phyloP scores from a whole-genome alignment of 805 yeast genomes.

The Candida nitratophila region DNA sequence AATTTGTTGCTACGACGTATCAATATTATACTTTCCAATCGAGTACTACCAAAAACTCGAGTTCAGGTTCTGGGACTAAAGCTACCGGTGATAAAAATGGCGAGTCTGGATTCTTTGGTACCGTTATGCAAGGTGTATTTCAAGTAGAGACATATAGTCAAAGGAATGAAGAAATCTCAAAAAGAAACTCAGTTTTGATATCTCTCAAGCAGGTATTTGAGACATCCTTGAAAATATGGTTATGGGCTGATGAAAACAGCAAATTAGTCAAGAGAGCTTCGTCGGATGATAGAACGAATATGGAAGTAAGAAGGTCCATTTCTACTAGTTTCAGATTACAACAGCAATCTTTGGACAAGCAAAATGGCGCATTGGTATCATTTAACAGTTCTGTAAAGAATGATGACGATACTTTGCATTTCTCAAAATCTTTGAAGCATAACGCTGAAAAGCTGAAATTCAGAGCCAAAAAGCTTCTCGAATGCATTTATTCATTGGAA shows the following conservation, averaged over 20 bases:
- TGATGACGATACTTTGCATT: conserved; percentile 1
- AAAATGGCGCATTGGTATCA: conserved; percentile 2
- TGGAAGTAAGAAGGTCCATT: not conserved
- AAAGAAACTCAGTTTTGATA: conserved; percentile 48
- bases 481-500: conserved; percentile 57
- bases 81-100: conserved; percentile 4
- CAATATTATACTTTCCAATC: conserved; percentile 31
- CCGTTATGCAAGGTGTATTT: conserved; percentile 73
- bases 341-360: conserved; percentile 7
- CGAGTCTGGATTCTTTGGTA: conserved; percentile 53
- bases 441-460: conserved; percentile 59
- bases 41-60: conserved; percentile 5
- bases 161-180: conserved; percentile 42
- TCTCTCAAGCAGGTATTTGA: conserved; percentile 56
- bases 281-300: not conserved
- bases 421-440: conserved; percentile 32
- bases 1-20: conserved; percentile 53
- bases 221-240: conserved; percentile 61
- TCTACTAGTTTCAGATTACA: not conserved
- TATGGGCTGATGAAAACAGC: conserved; percentile 46
- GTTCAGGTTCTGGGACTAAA: conserved; percentile 3
- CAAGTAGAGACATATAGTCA: conserved; percentile 59
- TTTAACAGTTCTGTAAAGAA: not conserved
- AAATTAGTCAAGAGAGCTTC: conserved; percentile 10
- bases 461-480: conserved; percentile 59